phyloP scores from a whole-genome alignment of 495 filamentous ascomycete genomes.

The Cenococcum geophilum region DNA sequence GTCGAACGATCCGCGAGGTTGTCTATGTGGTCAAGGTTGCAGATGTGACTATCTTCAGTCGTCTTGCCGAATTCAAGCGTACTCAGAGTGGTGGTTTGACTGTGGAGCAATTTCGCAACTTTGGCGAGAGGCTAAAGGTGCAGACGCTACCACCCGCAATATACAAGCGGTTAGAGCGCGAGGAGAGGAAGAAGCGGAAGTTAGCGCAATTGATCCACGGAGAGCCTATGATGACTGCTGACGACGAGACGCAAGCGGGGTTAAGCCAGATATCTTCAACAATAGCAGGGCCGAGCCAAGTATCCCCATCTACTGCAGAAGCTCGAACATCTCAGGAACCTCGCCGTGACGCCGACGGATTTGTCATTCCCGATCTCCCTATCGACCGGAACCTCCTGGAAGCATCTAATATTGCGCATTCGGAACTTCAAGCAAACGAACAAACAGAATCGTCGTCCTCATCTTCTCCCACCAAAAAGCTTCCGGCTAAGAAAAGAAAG shows the following conservation, averaged over 20 bases:
- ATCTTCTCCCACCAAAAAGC: slow-evolving; percentile 1
- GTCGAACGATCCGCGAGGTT: slow-evolving; percentile 82
- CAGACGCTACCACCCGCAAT: slow-evolving; percentile 76
- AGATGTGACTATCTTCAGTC: slow-evolving; percentile 80
- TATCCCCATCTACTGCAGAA: not conserved
- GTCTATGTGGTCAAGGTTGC: slow-evolving; percentile 95
- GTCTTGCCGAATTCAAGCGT: slow-evolving; percentile 80
- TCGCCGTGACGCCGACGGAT: slow-evolving; percentile 49
- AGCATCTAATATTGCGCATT: slow-evolving; percentile 18
- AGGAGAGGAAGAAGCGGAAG: slow-evolving; percentile 33
- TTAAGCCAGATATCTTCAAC: not conserved
- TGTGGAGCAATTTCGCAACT: slow-evolving; percentile 76
- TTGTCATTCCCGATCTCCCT: slow-evolving; percentile 47
- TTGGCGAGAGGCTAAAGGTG: slow-evolving; percentile 46
- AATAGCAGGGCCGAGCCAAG: not conserved
- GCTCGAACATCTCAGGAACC: slow-evolving; percentile 19
- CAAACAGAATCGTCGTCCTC: not conserved
- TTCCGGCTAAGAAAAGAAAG: slow-evolving; percentile 14
- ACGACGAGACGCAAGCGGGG: not conserved
- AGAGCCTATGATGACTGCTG: not conserved
- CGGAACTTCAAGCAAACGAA: slow-evolving; percentile 17
- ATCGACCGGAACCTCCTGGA: slow-evolving; percentile 36
- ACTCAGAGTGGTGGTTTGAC: slow-evolving; percentile 74
- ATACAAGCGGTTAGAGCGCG: slow-evolving; percentile 52
- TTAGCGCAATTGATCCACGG: not conserved